Percentiles rank a stretch among this genome's conserved stretches.
Conservation (phyloP, 106 monocot genomes). For the Acorus calamus region DNA sequence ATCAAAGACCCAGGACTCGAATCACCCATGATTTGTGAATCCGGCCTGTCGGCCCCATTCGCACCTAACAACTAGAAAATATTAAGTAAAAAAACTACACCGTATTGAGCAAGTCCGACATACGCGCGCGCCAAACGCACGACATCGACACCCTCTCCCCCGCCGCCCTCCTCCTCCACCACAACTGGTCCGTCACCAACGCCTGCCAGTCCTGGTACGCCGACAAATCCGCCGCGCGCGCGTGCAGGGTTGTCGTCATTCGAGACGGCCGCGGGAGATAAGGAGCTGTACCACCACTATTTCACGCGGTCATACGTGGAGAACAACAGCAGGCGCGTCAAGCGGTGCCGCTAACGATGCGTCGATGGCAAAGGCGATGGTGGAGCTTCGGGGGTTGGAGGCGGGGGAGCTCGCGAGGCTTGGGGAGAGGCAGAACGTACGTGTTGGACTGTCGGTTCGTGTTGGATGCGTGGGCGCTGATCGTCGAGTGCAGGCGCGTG, state of each 20-base stretch:
- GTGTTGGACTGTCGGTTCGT: neutral
- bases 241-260: neutral
- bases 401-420: no score
- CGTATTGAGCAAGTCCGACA: no score
- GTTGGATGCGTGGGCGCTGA: neutral
- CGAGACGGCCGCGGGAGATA: neutral
- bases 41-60: no score
- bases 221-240: neutral
- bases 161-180: neutral
- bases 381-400: neutral
- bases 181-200: neutral
- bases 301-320: constrained; percentile 1
- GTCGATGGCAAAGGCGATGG: neutral
- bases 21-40: no score
- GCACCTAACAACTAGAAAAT: no score
- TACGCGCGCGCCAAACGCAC: neutral
- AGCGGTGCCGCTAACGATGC: neutral
- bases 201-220: neutral
- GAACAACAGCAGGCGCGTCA: neutral
- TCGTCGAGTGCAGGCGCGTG: constrained; percentile 2
- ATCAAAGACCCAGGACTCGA: no score
- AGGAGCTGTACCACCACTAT: no score
- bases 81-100: no score
- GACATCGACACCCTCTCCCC: neutral
- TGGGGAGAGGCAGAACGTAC: neutral